A percentile compares a stretch with the other conserved stretches of the same genome.
These are phyloP conservation scores for Hypoxylon perforatum DNA, from an alignment of 495 filamentous ascomycete genomes.

Conservation along the genomic window DNA sequence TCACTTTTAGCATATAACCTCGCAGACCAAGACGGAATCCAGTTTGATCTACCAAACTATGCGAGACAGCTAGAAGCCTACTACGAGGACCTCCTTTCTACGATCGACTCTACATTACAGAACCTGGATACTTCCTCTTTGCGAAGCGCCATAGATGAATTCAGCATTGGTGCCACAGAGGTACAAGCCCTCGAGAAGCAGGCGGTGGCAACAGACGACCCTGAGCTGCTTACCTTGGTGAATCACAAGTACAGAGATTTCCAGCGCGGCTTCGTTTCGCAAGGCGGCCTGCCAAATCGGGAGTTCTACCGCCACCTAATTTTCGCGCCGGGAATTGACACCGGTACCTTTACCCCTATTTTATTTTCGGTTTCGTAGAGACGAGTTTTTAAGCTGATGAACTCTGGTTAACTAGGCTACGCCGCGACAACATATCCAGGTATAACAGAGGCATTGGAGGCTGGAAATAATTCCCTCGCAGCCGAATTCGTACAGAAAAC, in stretches of 20 bases:
- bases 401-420: slow-evolving; percentile 37
- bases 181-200: slow-evolving; percentile 65
- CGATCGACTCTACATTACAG: slow-evolving; percentile 55
- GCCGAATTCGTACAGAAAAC: slow-evolving; percentile 77
- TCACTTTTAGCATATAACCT: slow-evolving; percentile 79
- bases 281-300: slow-evolving; percentile 78
- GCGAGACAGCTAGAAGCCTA: slow-evolving; percentile 69
- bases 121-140: slow-evolving; percentile 50
- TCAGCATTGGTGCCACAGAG: slow-evolving; percentile 65
- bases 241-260: slow-evolving; percentile 76
- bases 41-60: slow-evolving; percentile 78
- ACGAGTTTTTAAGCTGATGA: slow-evolving; percentile 32
- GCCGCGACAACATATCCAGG: slow-evolving; percentile 74
- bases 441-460: slow-evolving; percentile 78
- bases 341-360: slow-evolving; percentile 63
- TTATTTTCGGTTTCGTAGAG: slow-evolving; percentile 63
- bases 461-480: slow-evolving; percentile 71
- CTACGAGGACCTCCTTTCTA: slow-evolving; percentile 66
- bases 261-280: slow-evolving; percentile 80
- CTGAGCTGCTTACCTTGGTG: slow-evolving; percentile 68
- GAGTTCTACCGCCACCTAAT: slow-evolving; percentile 89
- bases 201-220: slow-evolving; percentile 72
- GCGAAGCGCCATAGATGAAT: slow-evolving; percentile 53
- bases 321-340: slow-evolving; percentile 73
- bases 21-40: slow-evolving; percentile 76